These are phyloP conservation scores for Thoreauomyces humboldtii DNA, from an alignment of 192 early-diverging fungal species.

Conservation along the genomic window DNA sequence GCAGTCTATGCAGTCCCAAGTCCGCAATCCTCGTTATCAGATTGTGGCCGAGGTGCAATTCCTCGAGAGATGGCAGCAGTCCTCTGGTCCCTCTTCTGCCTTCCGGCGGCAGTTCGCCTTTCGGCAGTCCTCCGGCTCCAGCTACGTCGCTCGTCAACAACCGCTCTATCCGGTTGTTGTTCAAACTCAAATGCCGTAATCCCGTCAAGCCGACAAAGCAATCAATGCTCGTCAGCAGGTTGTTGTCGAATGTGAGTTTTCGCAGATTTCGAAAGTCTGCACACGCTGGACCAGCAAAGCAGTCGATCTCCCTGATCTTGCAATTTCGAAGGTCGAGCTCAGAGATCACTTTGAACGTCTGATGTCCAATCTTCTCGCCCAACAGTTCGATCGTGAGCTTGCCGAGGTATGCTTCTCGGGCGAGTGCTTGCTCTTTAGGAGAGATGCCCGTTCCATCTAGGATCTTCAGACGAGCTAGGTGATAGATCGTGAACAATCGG, in stretches of 20 bases:
- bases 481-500: constrained; percentile 58
- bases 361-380: constrained; percentile 59
- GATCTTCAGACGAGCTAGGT: constrained; percentile 57
- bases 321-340: constrained; percentile 63
- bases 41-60: constrained; percentile 59
- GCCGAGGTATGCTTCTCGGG: constrained; percentile 57
- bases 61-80: constrained; percentile 50
- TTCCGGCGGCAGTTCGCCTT: background rate
- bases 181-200: constrained; percentile 46
- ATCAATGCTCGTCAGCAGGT: constrained; percentile 51
- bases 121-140: background rate
- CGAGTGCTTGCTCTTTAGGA: constrained; percentile 46
- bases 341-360: constrained; percentile 50
- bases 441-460: constrained; percentile 56
- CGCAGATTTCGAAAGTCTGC: constrained; percentile 52
- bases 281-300: constrained; percentile 46
- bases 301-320: constrained; percentile 61
- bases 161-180: constrained; percentile 54
- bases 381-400: constrained; percentile 60
- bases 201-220: constrained; percentile 42
- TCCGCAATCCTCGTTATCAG: constrained; percentile 49
- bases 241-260: constrained; percentile 59
- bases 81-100: constrained; percentile 1
- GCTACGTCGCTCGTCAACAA: constrained; percentile 40
- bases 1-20: constrained; percentile 47